Conservation (phyloP, 805 yeast species). For the Wickerhamiella spandovensis region DNA sequence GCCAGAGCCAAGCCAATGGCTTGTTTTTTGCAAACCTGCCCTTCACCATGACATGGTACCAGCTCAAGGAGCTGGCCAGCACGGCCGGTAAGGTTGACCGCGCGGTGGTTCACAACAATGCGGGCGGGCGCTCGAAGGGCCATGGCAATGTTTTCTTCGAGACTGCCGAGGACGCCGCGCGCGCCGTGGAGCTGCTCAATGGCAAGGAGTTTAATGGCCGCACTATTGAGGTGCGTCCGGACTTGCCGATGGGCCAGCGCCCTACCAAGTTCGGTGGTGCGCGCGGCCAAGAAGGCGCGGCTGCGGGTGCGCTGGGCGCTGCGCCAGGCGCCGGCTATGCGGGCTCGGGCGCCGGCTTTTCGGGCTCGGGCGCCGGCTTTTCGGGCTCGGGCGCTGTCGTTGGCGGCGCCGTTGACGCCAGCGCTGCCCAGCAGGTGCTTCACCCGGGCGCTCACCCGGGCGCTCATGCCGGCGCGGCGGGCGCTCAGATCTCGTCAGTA, state of each 20-base stretch:
- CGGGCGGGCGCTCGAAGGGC: conserved; percentile 69
- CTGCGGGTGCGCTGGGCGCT: not conserved
- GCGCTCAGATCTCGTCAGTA: conserved; percentile 5
- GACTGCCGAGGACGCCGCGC: conserved; percentile 50
- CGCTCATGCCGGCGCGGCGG: not conserved
- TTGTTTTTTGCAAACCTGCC: conserved; percentile 76
- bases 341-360: not conserved
- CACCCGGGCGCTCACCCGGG: not conserved
- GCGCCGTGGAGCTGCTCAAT: conserved; percentile 56
- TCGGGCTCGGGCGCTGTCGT: conserved; percentile 1
- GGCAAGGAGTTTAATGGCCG: conserved; percentile 69
- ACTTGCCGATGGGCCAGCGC: conserved; percentile 29
- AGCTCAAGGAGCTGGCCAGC: conserved; percentile 71
- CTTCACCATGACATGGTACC: conserved; percentile 69
- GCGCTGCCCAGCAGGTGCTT: not conserved
- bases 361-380: not conserved
- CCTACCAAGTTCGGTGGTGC: conserved; percentile 12
- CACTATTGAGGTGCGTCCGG: conserved; percentile 65
- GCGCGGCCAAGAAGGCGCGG: not conserved
- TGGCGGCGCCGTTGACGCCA: not conserved
- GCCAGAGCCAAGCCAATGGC: conserved; percentile 10
- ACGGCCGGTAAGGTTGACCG: conserved; percentile 64
- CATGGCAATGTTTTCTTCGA: conserved; percentile 69
- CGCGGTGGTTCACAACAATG: conserved; percentile 61
- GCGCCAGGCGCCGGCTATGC: not conserved